phyloP scores from a whole-genome alignment of 1,284 basidiomycete genomes.

The Laetiporus sulphureus region DNA sequence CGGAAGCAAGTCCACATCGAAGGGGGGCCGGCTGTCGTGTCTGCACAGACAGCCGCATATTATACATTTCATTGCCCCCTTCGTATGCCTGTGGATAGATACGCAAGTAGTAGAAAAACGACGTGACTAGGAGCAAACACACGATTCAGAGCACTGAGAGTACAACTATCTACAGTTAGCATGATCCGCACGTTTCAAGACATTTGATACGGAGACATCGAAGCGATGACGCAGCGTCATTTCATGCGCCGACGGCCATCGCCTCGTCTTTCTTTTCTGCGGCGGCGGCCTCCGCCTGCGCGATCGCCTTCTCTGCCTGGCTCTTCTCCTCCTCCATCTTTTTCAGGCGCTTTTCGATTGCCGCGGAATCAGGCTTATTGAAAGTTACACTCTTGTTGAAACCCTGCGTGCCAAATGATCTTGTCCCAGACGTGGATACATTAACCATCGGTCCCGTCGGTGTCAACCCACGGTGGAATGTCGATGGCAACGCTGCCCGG shows the following conservation, averaged over 20 bases:
- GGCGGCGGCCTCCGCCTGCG: conserved; percentile 51
- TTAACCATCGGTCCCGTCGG: conserved; percentile 50
- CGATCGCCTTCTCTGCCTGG: conserved; percentile 51
- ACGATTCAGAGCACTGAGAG: too few species aligned
- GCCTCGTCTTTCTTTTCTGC: conserved; percentile 53
- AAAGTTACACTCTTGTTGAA: conserved; percentile 64
- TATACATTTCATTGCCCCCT: too few species aligned
- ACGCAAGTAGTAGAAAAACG: too few species aligned
- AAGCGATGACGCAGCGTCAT: too few species aligned
- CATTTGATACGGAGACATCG: neutral
- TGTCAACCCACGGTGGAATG: conserved; percentile 72
- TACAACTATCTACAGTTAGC: too few species aligned
- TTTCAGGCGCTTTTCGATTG: conserved; percentile 50
- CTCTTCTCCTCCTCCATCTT: conserved; percentile 50
- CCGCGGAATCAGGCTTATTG: conserved; percentile 44
- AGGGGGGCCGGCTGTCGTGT: too few species aligned
- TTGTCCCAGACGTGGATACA: conserved; percentile 54
- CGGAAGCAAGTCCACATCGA: too few species aligned
- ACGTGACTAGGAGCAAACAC: too few species aligned
- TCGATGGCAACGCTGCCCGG: conserved; percentile 64
- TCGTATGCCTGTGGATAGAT: too few species aligned
- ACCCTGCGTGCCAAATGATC: conserved; percentile 53
- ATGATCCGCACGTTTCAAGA: neutral
- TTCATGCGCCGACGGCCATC: conserved; percentile 45
- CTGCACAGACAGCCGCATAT: too few species aligned